These are phyloP conservation scores for Aureobasidium sp. DNA, from an alignment of 2,329 filamentous ascomycete species.

Conservation along the genomic window DNA sequence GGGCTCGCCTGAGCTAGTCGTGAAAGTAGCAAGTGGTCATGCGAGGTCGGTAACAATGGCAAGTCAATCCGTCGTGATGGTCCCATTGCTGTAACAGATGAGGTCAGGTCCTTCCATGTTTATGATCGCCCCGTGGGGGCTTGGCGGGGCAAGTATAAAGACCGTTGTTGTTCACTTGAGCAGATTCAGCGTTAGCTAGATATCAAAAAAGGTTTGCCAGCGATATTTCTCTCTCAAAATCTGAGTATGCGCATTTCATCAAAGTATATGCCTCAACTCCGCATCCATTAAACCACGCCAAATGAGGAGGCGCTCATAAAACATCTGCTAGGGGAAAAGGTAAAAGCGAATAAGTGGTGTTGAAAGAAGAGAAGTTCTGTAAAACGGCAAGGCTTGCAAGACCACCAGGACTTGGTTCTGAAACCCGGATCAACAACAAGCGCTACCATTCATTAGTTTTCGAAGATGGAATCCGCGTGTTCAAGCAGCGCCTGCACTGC, in stretches of 20 bases:
- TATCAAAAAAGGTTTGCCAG: not conserved
- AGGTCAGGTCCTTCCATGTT: not conserved
- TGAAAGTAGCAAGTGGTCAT: not conserved
- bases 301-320: not conserved
- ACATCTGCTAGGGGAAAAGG: not conserved
- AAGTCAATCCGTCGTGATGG: not conserved
- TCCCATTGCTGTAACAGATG: not conserved
- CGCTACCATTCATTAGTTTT: conserved; percentile 8
- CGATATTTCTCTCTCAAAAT: not conserved
- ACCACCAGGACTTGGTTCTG: not conserved
- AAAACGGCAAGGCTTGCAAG: not conserved
- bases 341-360: not conserved
- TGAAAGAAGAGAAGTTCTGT: not conserved
- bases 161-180: not conserved
- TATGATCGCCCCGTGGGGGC: not conserved
- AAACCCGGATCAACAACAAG: not conserved
- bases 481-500: conserved; percentile 92
- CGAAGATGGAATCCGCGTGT: conserved; percentile 75
- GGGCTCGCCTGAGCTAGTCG: not conserved
- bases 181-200: not conserved
- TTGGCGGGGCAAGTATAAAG: not conserved
- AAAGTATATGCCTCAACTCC: conserved; percentile 2
- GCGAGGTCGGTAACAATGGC: not conserved
- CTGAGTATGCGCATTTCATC: conserved; percentile 5
- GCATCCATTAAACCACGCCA: not conserved